These are phyloP conservation scores for Penicillium daleae DNA, from an alignment of 495 filamentous ascomycete species.

Conservation along the genomic window DNA sequence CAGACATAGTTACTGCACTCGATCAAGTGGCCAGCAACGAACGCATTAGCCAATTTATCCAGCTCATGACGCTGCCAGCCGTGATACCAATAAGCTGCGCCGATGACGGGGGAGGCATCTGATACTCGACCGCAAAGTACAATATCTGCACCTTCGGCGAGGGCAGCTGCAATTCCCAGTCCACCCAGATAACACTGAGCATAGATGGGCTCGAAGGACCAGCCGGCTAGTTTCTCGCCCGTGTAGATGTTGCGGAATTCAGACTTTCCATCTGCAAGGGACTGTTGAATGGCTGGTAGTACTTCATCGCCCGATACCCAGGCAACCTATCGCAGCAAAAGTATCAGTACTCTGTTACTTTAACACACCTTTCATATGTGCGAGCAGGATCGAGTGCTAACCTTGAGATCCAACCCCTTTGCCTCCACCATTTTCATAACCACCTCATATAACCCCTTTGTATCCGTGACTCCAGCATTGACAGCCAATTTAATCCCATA, in stretches of 20 bases:
- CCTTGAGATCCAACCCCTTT: conserved; percentile 51
- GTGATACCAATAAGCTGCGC: conserved; percentile 53
- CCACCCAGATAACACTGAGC: conserved; percentile 60
- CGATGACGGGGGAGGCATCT: conserved; percentile 58
- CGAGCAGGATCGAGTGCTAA: neutral
- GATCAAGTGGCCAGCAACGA: conserved; percentile 59
- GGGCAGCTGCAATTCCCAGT: conserved; percentile 51
- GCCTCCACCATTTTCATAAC: conserved; percentile 47
- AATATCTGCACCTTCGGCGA: conserved; percentile 58
- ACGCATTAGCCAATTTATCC: conserved; percentile 54
- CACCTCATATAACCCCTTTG: conserved; percentile 49
- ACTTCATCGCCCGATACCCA: conserved; percentile 60
- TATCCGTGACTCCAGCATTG: conserved; percentile 61
- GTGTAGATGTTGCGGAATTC: conserved; percentile 57
- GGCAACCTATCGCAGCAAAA: conserved; percentile 30
- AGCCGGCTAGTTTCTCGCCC: conserved; percentile 50
- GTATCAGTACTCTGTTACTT: neutral
- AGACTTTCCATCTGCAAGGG: conserved; percentile 37
- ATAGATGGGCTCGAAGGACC: conserved; percentile 57
- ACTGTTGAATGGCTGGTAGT: conserved; percentile 44
- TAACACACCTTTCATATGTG: neutral
- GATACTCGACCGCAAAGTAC: conserved; percentile 61
- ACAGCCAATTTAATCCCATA: conserved; percentile 59
- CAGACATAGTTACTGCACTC: conserved; percentile 60
- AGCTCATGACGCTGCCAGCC: conserved; percentile 47